These are phyloP conservation scores for Magnaporthales sp. DNA, from an alignment of 2,329 filamentous ascomycete genomes.

Conservation along the genomic window DNA sequence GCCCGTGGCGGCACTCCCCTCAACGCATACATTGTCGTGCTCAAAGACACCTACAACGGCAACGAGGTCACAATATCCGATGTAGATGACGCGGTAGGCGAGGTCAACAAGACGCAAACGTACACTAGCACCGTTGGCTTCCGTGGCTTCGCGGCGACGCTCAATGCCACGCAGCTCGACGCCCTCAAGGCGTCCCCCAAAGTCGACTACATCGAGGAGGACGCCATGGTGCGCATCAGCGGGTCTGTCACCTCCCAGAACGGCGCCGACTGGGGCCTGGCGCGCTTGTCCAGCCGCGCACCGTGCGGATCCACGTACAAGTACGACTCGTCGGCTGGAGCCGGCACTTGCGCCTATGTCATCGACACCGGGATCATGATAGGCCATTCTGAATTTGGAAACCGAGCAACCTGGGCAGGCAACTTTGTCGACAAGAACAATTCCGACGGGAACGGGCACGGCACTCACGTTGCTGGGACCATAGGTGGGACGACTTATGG, in stretches of 20 bases:
- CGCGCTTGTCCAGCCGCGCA: constrained; percentile 16
- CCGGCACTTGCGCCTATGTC: constrained; percentile 24
- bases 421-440: constrained; percentile 24
- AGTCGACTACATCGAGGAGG: constrained; percentile 22
- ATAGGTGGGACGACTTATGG: constrained; percentile 32
- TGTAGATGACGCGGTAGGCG: constrained; percentile 12
- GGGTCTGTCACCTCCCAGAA: constrained; percentile 16
- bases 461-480: constrained; percentile 38
- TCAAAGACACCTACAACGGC: constrained; percentile 23
- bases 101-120: constrained; percentile 9
- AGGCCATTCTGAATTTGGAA: constrained; percentile 31
- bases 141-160: constrained; percentile 18
- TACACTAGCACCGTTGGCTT: constrained; percentile 14
- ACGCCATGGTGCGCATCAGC: constrained; percentile 19
- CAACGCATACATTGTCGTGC: constrained; percentile 34
- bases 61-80: constrained; percentile 14
- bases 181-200: constrained; percentile 14
- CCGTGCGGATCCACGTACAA: constrained; percentile 15
- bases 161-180: constrained; percentile 16
- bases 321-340: constrained; percentile 19
- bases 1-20: constrained; percentile 24
- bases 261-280: constrained; percentile 18
- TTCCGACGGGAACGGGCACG: constrained; percentile 35
- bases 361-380: constrained; percentile 40
- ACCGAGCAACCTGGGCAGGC: constrained; percentile 28